A percentile compares a stretch with the other conserved stretches of the same genome.
phyloP scores from a whole-genome alignment of 2,329 filamentous ascomycete genomes.

The Fusarium sp. region DNA sequence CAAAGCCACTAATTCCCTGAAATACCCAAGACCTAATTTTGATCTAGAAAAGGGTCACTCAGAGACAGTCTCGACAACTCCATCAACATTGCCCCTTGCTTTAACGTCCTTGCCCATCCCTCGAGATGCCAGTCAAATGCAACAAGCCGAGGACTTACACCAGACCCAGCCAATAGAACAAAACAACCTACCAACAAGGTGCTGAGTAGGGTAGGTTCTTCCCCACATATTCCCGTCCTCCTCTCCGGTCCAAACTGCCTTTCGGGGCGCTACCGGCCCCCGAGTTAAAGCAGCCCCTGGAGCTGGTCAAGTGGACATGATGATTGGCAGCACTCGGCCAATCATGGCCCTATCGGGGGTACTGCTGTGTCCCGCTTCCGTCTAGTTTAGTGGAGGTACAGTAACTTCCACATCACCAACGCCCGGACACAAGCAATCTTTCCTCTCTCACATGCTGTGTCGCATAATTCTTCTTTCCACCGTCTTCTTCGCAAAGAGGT shows the following conservation, averaged over 20 bases:
- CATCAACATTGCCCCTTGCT: neutral
- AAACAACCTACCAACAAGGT: slow-evolving; percentile 21
- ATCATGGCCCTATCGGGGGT: slow-evolving; percentile 27
- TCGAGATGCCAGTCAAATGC: neutral
- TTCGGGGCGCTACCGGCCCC: slow-evolving; percentile 14
- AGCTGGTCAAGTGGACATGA: slow-evolving; percentile 1
- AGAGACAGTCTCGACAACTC: neutral
- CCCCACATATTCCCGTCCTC: slow-evolving; percentile 28
- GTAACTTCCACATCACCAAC: slow-evolving; percentile 37
- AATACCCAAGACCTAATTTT: neutral
- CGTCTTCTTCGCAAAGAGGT: slow-evolving; percentile 24
- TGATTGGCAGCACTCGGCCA: slow-evolving; percentile 19
- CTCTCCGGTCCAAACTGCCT: neutral
- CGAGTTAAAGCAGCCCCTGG: slow-evolving; percentile 6
- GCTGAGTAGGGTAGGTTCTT: slow-evolving; percentile 4
- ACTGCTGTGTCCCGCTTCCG: slow-evolving; percentile 10
- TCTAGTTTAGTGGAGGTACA: neutral
- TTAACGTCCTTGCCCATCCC: neutral
- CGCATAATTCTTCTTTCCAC: slow-evolving; percentile 2
- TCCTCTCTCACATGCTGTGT: slow-evolving; percentile 20
- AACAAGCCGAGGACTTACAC: slow-evolving; percentile 7
- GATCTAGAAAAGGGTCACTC: neutral
- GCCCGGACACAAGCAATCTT: slow-evolving; percentile 7
- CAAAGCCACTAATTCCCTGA: neutral
- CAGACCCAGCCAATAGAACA: neutral